Evolutionary conservation across 2,329 filamentous ascomycete species (phyloP).

Genomic region (Monilinia vaccinii-corymbosi): DNA sequence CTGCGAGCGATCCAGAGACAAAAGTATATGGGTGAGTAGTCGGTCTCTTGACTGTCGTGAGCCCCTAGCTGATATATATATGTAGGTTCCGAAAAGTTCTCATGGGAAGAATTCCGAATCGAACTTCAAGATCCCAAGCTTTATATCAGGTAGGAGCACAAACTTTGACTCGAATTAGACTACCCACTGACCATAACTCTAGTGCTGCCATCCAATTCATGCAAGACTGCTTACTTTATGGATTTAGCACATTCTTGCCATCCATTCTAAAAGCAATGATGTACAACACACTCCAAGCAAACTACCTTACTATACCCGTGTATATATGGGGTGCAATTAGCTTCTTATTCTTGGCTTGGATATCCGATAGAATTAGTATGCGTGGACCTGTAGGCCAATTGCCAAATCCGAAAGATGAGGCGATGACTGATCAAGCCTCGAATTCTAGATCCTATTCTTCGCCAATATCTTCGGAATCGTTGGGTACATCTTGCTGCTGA

Average conservation of each 20-base stretch:
- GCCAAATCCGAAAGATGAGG: not conserved
- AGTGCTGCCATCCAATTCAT: constrained; percentile 29
- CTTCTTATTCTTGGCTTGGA: constrained; percentile 37
- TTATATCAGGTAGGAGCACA: constrained; percentile 30
- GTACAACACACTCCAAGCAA: constrained; percentile 40
- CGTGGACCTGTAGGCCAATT: constrained; percentile 13
- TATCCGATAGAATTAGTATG: constrained; percentile 35
- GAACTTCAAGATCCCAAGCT: constrained; percentile 42
- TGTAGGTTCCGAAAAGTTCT: constrained; percentile 36
- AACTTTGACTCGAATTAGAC: not conserved
- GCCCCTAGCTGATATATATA: not conserved
- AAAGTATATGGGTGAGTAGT: constrained; percentile 31
- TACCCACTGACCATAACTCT: not conserved
- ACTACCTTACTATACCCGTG: constrained; percentile 48
- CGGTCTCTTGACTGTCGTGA: not conserved
- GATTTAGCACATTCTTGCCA: constrained; percentile 50
- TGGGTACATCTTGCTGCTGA: constrained; percentile 41
- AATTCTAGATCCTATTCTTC: constrained; percentile 29
- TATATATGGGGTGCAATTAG: constrained; percentile 40
- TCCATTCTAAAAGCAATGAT: constrained; percentile 45
- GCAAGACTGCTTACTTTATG: constrained; percentile 32
- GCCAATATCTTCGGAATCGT: constrained; percentile 37
- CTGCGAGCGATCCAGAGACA: constrained; percentile 36
- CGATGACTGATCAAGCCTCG: constrained; percentile 1
- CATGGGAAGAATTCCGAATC: constrained; percentile 40